Base-by-base conservation (phyloP, 139 green algal species). In the Tetraselmis striata region DNA sequence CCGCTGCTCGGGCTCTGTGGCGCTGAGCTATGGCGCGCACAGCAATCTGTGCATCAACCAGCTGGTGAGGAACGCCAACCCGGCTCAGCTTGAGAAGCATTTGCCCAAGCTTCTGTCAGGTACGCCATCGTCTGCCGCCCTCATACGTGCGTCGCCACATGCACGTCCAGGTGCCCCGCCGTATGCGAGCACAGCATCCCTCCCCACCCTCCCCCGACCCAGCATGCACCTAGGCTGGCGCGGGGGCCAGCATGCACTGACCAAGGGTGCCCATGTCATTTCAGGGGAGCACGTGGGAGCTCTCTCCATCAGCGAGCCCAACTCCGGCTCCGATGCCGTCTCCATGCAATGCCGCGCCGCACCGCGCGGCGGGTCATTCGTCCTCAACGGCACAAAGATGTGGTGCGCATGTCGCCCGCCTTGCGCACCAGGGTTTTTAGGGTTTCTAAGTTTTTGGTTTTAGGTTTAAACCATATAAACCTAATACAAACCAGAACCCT, bases 31-130 rank as follows among this genome's bases (percentile, higher is more conserved):
- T 82, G 95, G 94, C 27, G 95, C 95, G 0, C 95, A 98, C 87
- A 93, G 85, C 88, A 98, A 98, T 84, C 89, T 98, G 59, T 98
- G 95, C 87, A 91, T 98, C 74, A 97, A 96, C 85, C 95, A 98
- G 87, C 82, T 98, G 0, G 92, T 95, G 81, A 85, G 95, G 11
- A 92, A 98, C 76, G 95, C 76, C 32, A 94, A 23, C 31, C 25
- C 85, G 25, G 84, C 84, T 28, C 95, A 98, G 85, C 92, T 93
- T 78, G 78, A 81, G 0, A 91, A 90, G 80, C 97, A 95, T 83
- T 86, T 98, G 27, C 93, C 95, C 0, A 86, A 87, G 30, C 89
- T 96, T 0, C 88, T 95, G 0, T 89, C 89, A 85, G 93, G 93
- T 86, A 45, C 2, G 82, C 32, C 11, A n/a, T n/a, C n/a, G n/a